phyloP scores from a whole-genome alignment of 2,329 filamentous ascomycete species.

The Claviceps sp. region DNA sequence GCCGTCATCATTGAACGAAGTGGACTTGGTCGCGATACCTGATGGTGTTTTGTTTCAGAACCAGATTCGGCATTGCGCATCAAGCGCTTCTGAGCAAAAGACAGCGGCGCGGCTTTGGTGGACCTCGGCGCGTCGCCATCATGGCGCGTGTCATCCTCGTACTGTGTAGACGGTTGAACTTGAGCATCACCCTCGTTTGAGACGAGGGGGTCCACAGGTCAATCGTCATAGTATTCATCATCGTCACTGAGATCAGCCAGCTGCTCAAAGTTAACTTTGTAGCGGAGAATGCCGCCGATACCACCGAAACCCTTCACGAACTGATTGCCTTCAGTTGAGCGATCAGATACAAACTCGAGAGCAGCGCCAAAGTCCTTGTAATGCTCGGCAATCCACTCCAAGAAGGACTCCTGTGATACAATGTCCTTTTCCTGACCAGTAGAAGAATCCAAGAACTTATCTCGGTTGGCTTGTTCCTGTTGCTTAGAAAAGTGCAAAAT shows the following conservation, averaged over 20 bases:
- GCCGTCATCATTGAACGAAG: slow-evolving; percentile 55
- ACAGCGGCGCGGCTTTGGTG: slow-evolving; percentile 31
- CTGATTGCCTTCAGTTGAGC: slow-evolving; percentile 96
- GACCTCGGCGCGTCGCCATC: slow-evolving; percentile 28
- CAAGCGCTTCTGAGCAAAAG: slow-evolving; percentile 32
- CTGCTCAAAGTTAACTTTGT: slow-evolving; percentile 99
- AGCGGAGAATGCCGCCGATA: slow-evolving; percentile 90
- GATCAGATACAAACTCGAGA: slow-evolving; percentile 94
- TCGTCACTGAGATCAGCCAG: slow-evolving; percentile 85
- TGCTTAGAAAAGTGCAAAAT: slow-evolving; percentile 80
- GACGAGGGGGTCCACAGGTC: slow-evolving; percentile 81
- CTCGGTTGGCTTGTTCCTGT: slow-evolving; percentile 56
- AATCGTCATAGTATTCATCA: slow-evolving; percentile 92
- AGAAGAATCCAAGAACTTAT: slow-evolving; percentile 86
- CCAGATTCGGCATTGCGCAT: slow-evolving; percentile 32
- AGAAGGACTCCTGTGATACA: slow-evolving; percentile 73
- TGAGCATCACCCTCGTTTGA: slow-evolving; percentile 71
- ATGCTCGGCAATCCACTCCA: slow-evolving; percentile 98
- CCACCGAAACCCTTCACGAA: slow-evolving; percentile 99
- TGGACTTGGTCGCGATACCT: slow-evolving; percentile 50
- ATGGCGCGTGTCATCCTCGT: slow-evolving; percentile 26
- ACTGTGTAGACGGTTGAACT: slow-evolving; percentile 35
- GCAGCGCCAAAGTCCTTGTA: slow-evolving; percentile 96
- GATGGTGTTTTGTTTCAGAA: slow-evolving; percentile 29
- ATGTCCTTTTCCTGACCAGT: slow-evolving; percentile 98